Evolutionary conservation across 345 rosid species (phyloP).

Genomic region (Hibiscus syriacus): DNA sequence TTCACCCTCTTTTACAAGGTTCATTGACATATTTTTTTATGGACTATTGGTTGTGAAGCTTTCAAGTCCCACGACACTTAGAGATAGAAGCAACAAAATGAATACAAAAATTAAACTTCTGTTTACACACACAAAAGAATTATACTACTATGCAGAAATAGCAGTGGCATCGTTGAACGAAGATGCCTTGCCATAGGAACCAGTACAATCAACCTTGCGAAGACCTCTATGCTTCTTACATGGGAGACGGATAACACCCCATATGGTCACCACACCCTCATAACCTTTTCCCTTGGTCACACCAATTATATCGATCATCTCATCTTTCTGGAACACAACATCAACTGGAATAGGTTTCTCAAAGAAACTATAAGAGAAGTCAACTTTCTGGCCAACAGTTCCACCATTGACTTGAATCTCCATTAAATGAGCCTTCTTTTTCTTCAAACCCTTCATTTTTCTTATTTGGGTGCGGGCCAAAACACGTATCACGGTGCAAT

Average conservation of each 20-base stretch:
- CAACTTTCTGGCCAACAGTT: conserved; percentile 60
- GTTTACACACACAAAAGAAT: no score
- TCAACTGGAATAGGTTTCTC: conserved; percentile 82
- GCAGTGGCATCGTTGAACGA: no score
- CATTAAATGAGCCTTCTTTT: conserved; percentile 86
- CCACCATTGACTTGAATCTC: conserved; percentile 97
- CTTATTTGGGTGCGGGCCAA: conserved; percentile 93
- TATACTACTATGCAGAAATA: no score
- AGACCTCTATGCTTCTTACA: conserved; percentile 92
- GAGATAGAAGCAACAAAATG: no score
- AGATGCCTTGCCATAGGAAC: conserved; percentile 99
- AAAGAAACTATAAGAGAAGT: conserved; percentile 69
- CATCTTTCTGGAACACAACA: conserved; percentile 83
- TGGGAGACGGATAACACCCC: conserved; percentile 96
- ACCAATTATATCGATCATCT: conserved; percentile 85
- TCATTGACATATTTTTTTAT: no score
- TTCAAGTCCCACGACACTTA: no score
- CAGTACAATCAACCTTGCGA: conserved; percentile 90
- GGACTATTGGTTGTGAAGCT: no score
- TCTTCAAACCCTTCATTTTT: conserved; percentile 83
- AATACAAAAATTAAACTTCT: no score
- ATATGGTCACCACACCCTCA: conserved; percentile 89
- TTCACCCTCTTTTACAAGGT: no score
- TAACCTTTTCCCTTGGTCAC: conserved; percentile 92
- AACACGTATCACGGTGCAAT: no score